A percentile compares a stretch with the other conserved stretches of the same genome.
phyloP scores from a whole-genome alignment of 176 grass and related monocot genomes.

The Zea mays region DNA sequence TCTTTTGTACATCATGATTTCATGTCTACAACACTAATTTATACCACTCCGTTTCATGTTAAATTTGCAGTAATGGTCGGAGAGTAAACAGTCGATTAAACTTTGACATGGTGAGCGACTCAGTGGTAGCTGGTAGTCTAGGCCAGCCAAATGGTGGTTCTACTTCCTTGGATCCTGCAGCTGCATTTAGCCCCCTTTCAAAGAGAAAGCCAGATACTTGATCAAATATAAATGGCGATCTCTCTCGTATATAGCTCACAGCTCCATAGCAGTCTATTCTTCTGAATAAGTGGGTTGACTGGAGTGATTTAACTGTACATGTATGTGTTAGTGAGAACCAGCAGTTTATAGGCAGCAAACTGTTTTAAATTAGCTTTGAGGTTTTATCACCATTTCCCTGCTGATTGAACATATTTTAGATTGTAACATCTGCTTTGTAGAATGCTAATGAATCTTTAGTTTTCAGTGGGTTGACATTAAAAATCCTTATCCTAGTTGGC shows the following conservation, averaged over 20 bases:
- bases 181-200: constrained; percentile 51
- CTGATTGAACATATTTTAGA: constrained; percentile 21
- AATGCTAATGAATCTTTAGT: constrained; percentile 41
- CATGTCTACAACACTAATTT: constrained; percentile 19
- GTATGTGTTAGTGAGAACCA: constrained; percentile 45
- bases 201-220: constrained; percentile 56
- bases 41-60: constrained; percentile 18
- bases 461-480: constrained; percentile 23
- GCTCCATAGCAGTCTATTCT: constrained; percentile 31
- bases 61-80: constrained; percentile 52
- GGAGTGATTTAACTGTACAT: constrained; percentile 52
- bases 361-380: constrained; percentile 42
- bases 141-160: constrained; percentile 63
- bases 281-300: constrained; percentile 53
- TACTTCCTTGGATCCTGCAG: constrained; percentile 41
- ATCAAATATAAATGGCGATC: constrained; percentile 41
- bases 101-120: constrained; percentile 52
- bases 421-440: constrained; percentile 26
- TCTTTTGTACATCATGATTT: constrained; percentile 5
- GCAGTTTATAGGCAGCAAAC: constrained; percentile 30
- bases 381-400: constrained; percentile 26
- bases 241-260: constrained; percentile 45
- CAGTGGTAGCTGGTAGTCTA: constrained; percentile 77
- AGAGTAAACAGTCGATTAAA: constrained; percentile 48
- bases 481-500: not conserved